These are phyloP conservation scores for Solanum hybrid DNA, from an alignment of 305 asterid genomes.

Conservation along the genomic window DNA sequence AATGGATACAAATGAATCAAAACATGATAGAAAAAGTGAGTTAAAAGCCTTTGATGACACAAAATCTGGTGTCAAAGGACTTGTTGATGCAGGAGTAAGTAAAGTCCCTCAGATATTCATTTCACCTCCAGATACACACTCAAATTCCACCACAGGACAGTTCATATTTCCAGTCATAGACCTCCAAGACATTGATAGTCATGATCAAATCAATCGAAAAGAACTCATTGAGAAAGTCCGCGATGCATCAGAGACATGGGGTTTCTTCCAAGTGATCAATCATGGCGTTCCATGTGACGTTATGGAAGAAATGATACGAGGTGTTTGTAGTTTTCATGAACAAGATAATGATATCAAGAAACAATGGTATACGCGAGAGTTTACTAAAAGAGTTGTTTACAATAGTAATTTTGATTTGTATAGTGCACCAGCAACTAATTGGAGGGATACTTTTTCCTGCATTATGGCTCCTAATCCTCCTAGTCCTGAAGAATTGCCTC, in stretches of 20 bases:
- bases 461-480: constrained; percentile 36
- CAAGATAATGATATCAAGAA: constrained; percentile 35
- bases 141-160: background rate
- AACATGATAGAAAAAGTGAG: background rate
- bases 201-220: background rate
- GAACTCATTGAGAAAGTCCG: background rate
- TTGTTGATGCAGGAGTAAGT: background rate
- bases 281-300: constrained; percentile 21
- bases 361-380: constrained; percentile 41
- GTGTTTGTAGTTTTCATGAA: constrained; percentile 35
- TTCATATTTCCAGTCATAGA: background rate
- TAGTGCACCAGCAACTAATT: constrained; percentile 27
- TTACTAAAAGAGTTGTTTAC: constrained; percentile 22
- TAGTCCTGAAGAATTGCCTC: constrained; percentile 25
- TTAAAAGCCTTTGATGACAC: background rate
- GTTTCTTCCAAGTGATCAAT: constrained; percentile 8
- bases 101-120: constrained; percentile 7
- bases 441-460: constrained; percentile 41
- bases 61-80: constrained; percentile 5
- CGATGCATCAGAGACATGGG: constrained; percentile 9
- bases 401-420: constrained; percentile 41
- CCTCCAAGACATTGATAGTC: background rate
- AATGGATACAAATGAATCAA: background rate
- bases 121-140: background rate
- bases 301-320: constrained; percentile 31